phyloP scores from a whole-genome alignment of 192 early-diverging fungal genomes.

The Chytriomyces sp. region DNA sequence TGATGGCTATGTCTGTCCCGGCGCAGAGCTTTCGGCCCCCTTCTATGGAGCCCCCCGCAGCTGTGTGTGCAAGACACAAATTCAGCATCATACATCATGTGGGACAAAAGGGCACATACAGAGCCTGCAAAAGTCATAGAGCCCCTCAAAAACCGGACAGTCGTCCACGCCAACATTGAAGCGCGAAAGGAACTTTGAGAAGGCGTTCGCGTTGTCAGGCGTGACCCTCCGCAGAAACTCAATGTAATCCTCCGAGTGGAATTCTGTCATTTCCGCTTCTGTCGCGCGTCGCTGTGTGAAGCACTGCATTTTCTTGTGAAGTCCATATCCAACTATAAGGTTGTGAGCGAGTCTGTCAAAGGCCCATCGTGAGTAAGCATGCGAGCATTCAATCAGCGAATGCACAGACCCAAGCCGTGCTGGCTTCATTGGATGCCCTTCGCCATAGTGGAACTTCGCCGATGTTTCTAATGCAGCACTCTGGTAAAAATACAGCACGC shows the following conservation, averaged over 20 bases:
- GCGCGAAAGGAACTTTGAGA: slow-evolving; percentile 38
- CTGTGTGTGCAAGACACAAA: neutral
- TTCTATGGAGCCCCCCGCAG: slow-evolving; percentile 88
- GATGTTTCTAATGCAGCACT: slow-evolving; percentile 36
- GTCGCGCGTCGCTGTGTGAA: slow-evolving; percentile 81
- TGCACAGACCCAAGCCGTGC: slow-evolving; percentile 70
- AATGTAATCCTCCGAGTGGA: slow-evolving; percentile 74
- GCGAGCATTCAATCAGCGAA: neutral
- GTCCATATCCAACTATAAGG: slow-evolving; percentile 87
- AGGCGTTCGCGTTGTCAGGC: slow-evolving; percentile 54
- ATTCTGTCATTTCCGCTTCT: slow-evolving; percentile 86
- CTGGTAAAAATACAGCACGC: too few relatives aligned
- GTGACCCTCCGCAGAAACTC: slow-evolving; percentile 44
- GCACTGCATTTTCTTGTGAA: slow-evolving; percentile 89
- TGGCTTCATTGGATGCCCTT: slow-evolving; percentile 98
- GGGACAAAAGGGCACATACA: slow-evolving; percentile 6
- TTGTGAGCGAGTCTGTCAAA: slow-evolving; percentile 77
- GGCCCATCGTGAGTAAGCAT: neutral
- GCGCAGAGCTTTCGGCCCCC: slow-evolving; percentile 75
- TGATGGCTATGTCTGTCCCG: slow-evolving; percentile 80
- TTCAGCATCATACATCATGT: neutral
- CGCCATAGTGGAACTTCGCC: slow-evolving; percentile 40
- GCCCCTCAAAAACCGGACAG: slow-evolving; percentile 94
- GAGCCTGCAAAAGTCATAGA: slow-evolving; percentile 91
- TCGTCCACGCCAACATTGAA: slow-evolving; percentile 88